These are phyloP conservation scores for Paecilomyces niveus DNA, from an alignment of 2,329 filamentous ascomycete species.

Conservation along the genomic window DNA sequence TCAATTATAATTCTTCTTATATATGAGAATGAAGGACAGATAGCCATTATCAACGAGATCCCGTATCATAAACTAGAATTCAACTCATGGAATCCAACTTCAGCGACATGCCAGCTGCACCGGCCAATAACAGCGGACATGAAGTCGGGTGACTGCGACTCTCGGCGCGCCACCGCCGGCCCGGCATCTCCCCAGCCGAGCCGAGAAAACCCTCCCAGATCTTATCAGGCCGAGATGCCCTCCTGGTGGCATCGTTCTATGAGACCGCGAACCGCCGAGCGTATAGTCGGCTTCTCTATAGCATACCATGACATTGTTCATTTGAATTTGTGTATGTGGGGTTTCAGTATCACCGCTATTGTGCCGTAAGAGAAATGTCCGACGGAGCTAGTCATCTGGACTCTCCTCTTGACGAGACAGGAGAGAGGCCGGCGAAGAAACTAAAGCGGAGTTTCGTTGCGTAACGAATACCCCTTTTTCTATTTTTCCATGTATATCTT, in stretches of 20 bases:
- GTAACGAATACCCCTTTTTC: conserved; percentile 1
- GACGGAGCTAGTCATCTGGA: background rate
- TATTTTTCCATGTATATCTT: background rate
- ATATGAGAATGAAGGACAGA: no score
- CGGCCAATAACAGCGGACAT: background rate
- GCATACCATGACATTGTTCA: background rate
- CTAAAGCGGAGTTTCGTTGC: conserved; percentile 6
- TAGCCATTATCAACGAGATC: no score
- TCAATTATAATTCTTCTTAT: no score
- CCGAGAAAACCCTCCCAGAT: background rate
- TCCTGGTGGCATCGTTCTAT: background rate
- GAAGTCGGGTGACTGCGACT: background rate
- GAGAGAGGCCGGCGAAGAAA: conserved; percentile 6
- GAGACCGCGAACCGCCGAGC: background rate
- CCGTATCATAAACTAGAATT: no score
- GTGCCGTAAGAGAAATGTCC: background rate
- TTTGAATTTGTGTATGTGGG: background rate
- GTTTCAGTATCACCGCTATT: background rate
- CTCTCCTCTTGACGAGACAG: background rate
- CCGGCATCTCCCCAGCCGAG: background rate
- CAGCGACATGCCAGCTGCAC: no score
- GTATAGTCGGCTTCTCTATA: background rate
- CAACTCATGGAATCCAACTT: no score
- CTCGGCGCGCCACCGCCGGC: background rate
- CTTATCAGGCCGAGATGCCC: background rate